Evolutionary conservation across 129 eudicot genomes (phyloP).

Genomic region (Artemisia argyi): DNA sequence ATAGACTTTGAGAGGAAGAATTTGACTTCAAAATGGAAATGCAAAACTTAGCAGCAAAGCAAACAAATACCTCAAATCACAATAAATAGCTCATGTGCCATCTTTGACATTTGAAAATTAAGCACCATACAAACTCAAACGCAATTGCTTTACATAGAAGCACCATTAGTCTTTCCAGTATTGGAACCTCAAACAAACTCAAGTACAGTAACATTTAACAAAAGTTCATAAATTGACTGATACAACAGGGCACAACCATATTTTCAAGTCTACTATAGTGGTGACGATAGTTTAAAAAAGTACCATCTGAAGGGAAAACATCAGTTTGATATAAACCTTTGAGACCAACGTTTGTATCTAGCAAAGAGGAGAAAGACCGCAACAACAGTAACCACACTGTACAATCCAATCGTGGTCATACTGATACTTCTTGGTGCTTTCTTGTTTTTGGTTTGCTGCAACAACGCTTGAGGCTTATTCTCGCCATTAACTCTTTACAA

Average conservation of each 20-base stretch:
- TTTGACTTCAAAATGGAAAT: too few species aligned
- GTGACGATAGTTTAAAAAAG: not conserved
- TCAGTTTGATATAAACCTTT: slow-evolving; percentile 48
- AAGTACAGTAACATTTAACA: too few species aligned
- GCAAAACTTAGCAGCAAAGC: too few species aligned
- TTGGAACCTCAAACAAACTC: too few species aligned
- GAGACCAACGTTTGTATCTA: slow-evolving; percentile 76
- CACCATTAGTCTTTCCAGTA: too few species aligned
- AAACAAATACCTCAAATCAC: too few species aligned
- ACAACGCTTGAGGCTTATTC: slow-evolving; percentile 94
- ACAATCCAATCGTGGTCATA: slow-evolving; percentile 51
- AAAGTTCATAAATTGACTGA: not conserved
- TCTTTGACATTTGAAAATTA: too few species aligned
- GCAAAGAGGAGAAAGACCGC: slow-evolving; percentile 67
- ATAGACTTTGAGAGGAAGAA: too few species aligned
- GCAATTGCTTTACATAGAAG: not conserved
- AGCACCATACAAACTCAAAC: not conserved
- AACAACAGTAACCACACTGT: slow-evolving; percentile 52
- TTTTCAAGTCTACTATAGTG: not conserved
- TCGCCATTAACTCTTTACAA: slow-evolving; percentile 59
- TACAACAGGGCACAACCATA: slow-evolving; percentile 14
- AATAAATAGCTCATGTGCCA: too few species aligned
- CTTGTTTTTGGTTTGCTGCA: slow-evolving; percentile 98
- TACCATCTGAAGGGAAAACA: not conserved
- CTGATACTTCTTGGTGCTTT: slow-evolving; percentile 82